Evolutionary conservation across 345 rosid genomes (phyloP).

Genomic region (Isatis tinctoria): DNA sequence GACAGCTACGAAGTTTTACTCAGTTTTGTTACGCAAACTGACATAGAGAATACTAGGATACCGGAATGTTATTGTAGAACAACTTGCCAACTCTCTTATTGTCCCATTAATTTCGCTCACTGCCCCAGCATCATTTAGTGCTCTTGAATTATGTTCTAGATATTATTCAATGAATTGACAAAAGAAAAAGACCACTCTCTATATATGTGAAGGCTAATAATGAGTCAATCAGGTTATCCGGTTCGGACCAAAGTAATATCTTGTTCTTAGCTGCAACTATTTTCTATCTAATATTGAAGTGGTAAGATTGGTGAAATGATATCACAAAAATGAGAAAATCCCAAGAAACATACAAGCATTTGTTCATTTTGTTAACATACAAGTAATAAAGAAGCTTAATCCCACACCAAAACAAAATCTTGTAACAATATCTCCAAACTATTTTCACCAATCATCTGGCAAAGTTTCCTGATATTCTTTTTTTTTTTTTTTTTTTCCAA

Average conservation of each 20-base stretch:
- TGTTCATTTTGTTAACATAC: background rate
- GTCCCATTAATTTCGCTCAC: too few species aligned
- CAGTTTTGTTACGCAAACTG: too few species aligned
- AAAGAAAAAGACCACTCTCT: background rate
- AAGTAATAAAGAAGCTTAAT: background rate
- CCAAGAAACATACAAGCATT: background rate
- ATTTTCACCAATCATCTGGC: background rate
- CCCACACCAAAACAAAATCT: background rate
- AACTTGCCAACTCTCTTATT: too few species aligned
- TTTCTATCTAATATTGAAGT: background rate
- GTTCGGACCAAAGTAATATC: background rate
- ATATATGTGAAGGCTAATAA: background rate
- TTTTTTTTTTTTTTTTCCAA: background rate
- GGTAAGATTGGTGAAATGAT: background rate
- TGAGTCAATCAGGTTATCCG: background rate
- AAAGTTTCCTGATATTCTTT: background rate
- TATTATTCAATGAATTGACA: background rate
- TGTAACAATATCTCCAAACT: background rate
- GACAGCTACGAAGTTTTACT: too few species aligned
- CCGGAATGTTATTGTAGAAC: too few species aligned
- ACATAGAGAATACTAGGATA: too few species aligned
- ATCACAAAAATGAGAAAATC: background rate
- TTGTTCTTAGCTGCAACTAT: background rate
- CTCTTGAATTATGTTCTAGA: background rate
- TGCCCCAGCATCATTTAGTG: too few species aligned